These are phyloP conservation scores for Hansenula sp. DNA, from an alignment of 1,139 yeast genomes.

Conservation along the genomic window DNA sequence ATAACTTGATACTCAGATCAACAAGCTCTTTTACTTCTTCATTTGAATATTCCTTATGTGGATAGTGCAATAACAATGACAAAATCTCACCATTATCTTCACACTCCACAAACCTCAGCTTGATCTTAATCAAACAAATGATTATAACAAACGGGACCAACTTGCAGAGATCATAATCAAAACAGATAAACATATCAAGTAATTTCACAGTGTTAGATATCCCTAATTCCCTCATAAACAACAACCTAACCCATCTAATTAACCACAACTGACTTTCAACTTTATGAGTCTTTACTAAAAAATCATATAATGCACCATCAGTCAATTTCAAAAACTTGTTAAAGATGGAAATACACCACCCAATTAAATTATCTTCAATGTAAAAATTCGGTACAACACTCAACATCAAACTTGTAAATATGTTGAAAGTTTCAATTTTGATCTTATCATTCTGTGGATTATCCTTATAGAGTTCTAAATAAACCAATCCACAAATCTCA, in stretches of 20 bases:
- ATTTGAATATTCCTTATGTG: constrained; percentile 22
- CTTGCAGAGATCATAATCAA: constrained; percentile 30
- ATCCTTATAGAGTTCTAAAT: constrained; percentile 43
- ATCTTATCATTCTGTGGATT: constrained; percentile 17
- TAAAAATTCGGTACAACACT: constrained; percentile 31
- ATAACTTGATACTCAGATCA: constrained; percentile 16
- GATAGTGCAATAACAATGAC: constrained; percentile 55
- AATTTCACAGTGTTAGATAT: constrained; percentile 38
- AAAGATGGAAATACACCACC: constrained; percentile 32
- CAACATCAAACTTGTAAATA: constrained; percentile 28
- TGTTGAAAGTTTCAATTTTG: constrained; percentile 23
- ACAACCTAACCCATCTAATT: constrained; percentile 56
- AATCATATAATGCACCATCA: constrained; percentile 30
- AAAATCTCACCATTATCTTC: constrained; percentile 60
- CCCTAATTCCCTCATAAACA: constrained; percentile 58
- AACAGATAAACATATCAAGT: constrained; percentile 56
- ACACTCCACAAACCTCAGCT: constrained; percentile 40
- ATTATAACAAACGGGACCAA: constrained; percentile 50
- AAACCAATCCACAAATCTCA: constrained; percentile 60
- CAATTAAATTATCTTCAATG: constrained; percentile 25
- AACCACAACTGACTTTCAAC: constrained; percentile 65
- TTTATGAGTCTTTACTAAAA: constrained; percentile 46
- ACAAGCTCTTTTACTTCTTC: constrained; percentile 15
- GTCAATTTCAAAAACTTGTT: constrained; percentile 44
- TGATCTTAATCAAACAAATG: constrained; percentile 46